These are phyloP conservation scores for Phylloporus sp. DNA, from an alignment of 768 basidiomycete genomes.

Conservation along the genomic window DNA sequence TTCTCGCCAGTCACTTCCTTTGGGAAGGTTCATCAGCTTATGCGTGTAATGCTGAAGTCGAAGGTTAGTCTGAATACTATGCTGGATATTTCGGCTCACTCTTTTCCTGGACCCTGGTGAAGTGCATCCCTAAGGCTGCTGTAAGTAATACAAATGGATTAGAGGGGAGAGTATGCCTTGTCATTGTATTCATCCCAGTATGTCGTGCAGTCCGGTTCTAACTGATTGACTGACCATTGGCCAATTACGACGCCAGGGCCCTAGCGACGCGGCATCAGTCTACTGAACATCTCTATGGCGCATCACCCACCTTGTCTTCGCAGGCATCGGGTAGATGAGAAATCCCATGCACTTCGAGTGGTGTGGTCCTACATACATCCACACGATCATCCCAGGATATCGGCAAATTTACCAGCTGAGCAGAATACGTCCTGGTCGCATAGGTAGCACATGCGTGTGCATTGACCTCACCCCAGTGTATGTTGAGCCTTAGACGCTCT, in stretches of 20 bases:
- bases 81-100: constrained; percentile 6
- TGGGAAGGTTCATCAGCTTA: constrained; percentile 24
- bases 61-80: neutral
- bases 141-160: neutral
- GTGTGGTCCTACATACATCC: constrained; percentile 21
- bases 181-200: constrained; percentile 25
- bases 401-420: constrained; percentile 28
- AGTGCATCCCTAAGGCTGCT: constrained; percentile 19
- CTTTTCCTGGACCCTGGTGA: constrained; percentile 19
- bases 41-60: constrained; percentile 24
- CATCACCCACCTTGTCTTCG: constrained; percentile 17
- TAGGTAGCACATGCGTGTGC: constrained; percentile 24
- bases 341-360: constrained; percentile 21
- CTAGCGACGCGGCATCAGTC: neutral
- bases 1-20: constrained; percentile 26
- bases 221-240: constrained; percentile 23
- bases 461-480: constrained; percentile 21
- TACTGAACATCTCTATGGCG: too few species aligned
- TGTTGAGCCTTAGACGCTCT: constrained; percentile 19
- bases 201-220: constrained; percentile 26
- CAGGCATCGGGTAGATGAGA: constrained; percentile 16
- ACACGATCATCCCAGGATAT: constrained; percentile 11
- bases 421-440: constrained; percentile 28
- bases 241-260: constrained; percentile 21
- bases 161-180: constrained; percentile 14